Conservation (phyloP, 176 grass and related monocot genomes). For the Ensete ventricosum region DNA sequence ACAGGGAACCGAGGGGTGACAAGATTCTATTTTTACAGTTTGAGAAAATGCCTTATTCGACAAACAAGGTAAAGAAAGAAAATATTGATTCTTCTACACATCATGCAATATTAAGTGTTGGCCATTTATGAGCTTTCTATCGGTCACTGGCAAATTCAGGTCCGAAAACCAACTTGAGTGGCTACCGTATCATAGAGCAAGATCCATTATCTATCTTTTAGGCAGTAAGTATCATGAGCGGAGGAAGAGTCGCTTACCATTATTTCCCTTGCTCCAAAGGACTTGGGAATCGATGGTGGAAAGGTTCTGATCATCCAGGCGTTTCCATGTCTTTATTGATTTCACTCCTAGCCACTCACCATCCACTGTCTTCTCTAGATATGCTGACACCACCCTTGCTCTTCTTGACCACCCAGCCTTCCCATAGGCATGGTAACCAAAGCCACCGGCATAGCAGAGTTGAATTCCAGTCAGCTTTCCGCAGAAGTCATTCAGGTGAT, state of each 20-base stretch:
- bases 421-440: constrained; percentile 94
- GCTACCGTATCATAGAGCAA: not conserved
- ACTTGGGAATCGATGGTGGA: constrained; percentile 74
- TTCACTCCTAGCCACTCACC: constrained; percentile 74
- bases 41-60: not conserved
- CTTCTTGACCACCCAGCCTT: constrained; percentile 91
- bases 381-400: constrained; percentile 75
- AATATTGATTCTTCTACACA: not conserved
- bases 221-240: not conserved
- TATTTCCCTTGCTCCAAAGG: constrained; percentile 66
- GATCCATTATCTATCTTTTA: not conserved
- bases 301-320: constrained; percentile 68
- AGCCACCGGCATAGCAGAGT: constrained; percentile 87
- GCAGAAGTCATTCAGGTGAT: constrained; percentile 87
- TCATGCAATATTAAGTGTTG: not conserved
- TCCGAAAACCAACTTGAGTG: not conserved
- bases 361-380: constrained; percentile 45
- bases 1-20: not conserved
- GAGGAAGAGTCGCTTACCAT: constrained; percentile 36
- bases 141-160: not conserved
- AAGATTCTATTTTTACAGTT: not conserved
- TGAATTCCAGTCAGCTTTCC: constrained; percentile 65
- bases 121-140: not conserved
- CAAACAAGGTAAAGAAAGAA: not conserved
- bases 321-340: constrained; percentile 97